Evolutionary conservation across 768 basidiomycete genomes (phyloP).

Genomic region (Agrocybe pediades): DNA sequence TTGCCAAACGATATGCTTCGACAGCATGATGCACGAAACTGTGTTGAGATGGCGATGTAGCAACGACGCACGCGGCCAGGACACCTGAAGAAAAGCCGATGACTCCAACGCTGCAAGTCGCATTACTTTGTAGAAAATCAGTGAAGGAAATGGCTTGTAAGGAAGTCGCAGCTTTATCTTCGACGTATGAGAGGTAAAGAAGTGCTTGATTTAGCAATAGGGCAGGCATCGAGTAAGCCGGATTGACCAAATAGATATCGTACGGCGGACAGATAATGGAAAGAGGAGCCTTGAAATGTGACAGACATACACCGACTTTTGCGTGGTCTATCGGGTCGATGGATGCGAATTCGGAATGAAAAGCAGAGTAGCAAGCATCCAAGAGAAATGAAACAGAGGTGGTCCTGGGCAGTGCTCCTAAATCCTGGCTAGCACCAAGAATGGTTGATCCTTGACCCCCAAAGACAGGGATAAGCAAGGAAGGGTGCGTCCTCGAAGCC

Average conservation of each 20-base stretch:
- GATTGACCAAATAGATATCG: conserved; percentile 40
- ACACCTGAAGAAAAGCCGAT: conserved; percentile 62
- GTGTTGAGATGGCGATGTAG: conserved; percentile 39
- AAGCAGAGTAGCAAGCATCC: conserved; percentile 50
- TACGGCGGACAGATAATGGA: conserved; percentile 39
- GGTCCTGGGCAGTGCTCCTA: conserved; percentile 32
- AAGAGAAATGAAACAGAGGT: conserved; percentile 45
- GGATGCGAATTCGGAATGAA: conserved; percentile 48
- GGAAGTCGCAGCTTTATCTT: conserved; percentile 11
- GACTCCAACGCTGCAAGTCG: conserved; percentile 35
- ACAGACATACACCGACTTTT: conserved; percentile 37
- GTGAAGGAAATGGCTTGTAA: conserved; percentile 21
- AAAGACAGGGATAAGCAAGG: conserved; percentile 49
- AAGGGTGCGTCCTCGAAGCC: background rate
- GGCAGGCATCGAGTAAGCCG: conserved; percentile 47
- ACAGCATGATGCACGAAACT: conserved; percentile 45
- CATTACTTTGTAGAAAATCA: conserved; percentile 34
- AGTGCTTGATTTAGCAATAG: conserved; percentile 55
- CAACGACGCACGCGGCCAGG: conserved; percentile 53
- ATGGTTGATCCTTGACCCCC: conserved; percentile 54
- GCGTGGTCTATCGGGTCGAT: conserved; percentile 39
- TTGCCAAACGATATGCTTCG: conserved; percentile 49
- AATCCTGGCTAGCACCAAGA: conserved; percentile 22
- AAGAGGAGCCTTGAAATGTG: conserved; percentile 43
- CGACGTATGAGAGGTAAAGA: conserved; percentile 50